Evolutionary conservation across 1,284 basidiomycete genomes (phyloP).

Genomic region (Trichosporon sp.): DNA sequence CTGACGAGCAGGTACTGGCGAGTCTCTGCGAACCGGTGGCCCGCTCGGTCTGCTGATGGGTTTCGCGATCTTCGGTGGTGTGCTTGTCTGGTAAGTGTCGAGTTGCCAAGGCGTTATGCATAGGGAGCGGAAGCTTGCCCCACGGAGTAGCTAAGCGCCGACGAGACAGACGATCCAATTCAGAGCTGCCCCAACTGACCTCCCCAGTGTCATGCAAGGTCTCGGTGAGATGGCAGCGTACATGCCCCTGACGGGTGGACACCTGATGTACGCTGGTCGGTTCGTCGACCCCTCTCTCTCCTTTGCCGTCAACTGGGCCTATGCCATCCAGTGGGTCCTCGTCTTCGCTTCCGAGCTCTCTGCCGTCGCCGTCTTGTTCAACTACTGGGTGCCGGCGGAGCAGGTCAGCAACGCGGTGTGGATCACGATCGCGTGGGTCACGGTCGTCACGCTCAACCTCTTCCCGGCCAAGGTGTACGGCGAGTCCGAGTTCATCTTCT

Average conservation of each 20-base stretch:
- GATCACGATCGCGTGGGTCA: slow-evolving; percentile 61
- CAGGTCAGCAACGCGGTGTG: slow-evolving; percentile 36
- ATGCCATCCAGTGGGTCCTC: slow-evolving; percentile 2
- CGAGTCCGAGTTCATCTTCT: slow-evolving; percentile 55
- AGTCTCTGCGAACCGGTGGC: slow-evolving; percentile 22
- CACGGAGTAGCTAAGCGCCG: neutral
- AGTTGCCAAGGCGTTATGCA: neutral
- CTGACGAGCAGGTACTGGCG: neutral
- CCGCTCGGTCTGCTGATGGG: slow-evolving; percentile 31
- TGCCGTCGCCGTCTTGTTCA: slow-evolving; percentile 36
- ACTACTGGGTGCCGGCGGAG: slow-evolving; percentile 36
- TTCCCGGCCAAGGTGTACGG: slow-evolving; percentile 41
- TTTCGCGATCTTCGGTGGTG: slow-evolving; percentile 11
- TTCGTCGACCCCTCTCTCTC: slow-evolving; percentile 46
- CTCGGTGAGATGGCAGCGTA: slow-evolving; percentile 38
- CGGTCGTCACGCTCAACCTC: slow-evolving; percentile 62
- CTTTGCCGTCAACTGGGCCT: slow-evolving; percentile 41
- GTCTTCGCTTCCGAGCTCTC: slow-evolving; percentile 24
- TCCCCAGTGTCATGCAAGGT: slow-evolving; percentile 30
- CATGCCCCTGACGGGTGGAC: slow-evolving; percentile 62
- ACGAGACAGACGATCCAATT: neutral
- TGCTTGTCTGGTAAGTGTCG: slow-evolving; percentile 13
- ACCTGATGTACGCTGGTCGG: slow-evolving; percentile 67
- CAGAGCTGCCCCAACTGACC: neutral
- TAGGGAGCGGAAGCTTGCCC: neutral